Evolutionary conservation across 1,284 basidiomycete species (phyloP).

Genomic region (Irpex lacteus): DNA sequence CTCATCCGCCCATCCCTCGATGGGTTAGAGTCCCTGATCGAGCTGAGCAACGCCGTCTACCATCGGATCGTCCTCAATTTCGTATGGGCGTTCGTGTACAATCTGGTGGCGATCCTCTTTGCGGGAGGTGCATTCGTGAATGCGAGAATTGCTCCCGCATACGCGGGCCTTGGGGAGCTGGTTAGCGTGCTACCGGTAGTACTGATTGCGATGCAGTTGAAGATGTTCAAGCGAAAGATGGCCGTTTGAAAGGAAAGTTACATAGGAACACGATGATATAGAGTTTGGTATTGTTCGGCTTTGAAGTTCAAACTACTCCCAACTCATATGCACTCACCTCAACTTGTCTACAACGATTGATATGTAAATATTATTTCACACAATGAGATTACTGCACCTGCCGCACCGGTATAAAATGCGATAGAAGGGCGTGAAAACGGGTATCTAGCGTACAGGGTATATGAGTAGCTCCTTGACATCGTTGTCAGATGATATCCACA

Average conservation of each 20-base stretch:
- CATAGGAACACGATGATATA: neutral
- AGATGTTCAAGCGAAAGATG: constrained; percentile 24
- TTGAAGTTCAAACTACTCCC: neutral
- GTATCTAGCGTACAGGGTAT: neutral
- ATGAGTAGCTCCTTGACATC: neutral
- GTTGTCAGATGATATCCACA: constrained; percentile 45
- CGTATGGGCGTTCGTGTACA: constrained; percentile 45
- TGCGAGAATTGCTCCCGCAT: constrained; percentile 38
- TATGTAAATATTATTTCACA: neutral
- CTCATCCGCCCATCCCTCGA: constrained; percentile 37
- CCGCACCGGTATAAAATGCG: neutral
- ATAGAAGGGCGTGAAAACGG: neutral
- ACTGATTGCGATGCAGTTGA: constrained; percentile 32
- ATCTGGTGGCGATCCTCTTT: constrained; percentile 43
- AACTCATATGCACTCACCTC: neutral
- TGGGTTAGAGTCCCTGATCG: constrained; percentile 39
- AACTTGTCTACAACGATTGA: neutral
- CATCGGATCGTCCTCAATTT: constrained; percentile 43
- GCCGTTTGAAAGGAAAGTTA: neutral
- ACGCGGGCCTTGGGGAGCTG: constrained; percentile 41
- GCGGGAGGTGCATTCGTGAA: constrained; percentile 48
- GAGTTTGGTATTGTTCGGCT: neutral
- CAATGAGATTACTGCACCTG: neutral
- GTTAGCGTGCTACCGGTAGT: constrained; percentile 42
- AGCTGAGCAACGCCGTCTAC: constrained; percentile 39